Evolutionary conservation across 305 asterid genomes (phyloP), one percentile per base, ranked within the genome.

Genomic region (Plantago lanceolata): DNA sequence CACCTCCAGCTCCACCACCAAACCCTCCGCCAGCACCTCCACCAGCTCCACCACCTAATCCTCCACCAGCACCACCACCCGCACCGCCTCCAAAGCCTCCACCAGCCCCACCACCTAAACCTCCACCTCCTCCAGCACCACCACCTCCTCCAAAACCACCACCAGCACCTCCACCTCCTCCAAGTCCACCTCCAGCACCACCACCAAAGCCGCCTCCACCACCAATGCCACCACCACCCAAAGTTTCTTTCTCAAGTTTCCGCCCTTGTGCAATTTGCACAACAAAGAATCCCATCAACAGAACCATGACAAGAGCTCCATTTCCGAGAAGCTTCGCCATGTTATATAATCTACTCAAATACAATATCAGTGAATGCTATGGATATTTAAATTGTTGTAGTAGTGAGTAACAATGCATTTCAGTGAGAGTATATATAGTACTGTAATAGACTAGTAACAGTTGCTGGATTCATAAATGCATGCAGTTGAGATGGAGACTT

Each of bases 401-500:
- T 57, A 15, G 51, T 45, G 24, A 43, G 29, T 13, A 61, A 50
- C 43, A 33, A 33, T n/a, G 12, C 19, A 2, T 7, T 17, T 16
- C 17, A 4, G 17, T 13, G 4, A 14, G 17, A 13, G 51, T 48
- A 20, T 48, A 20, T 48, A 48, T 18, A 7, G 12, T 48, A 48
- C 1, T 18, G 20, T 48, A 48, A 24, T 24, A 24, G 28, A 24
- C 28, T 24, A 24, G 2, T 47, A 47, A 14, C 20, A 48, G 54
- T 18, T 7, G 19, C 15, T n/a, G 24, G 11, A n/a, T 16, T 67
- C 82, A 72, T 80, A 69, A 80, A 77, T 77, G 79, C 79, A 71
- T 74, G 77, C 75, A 77, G 85, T 80, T 80, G 82, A 51, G 77
- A 55, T 18, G 45, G 67, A 56, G 73, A 78, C 69, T 43, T n/a